Evolutionary conservation across 768 basidiomycete genomes (phyloP).

Genomic region (Kwoniella europaea): DNA sequence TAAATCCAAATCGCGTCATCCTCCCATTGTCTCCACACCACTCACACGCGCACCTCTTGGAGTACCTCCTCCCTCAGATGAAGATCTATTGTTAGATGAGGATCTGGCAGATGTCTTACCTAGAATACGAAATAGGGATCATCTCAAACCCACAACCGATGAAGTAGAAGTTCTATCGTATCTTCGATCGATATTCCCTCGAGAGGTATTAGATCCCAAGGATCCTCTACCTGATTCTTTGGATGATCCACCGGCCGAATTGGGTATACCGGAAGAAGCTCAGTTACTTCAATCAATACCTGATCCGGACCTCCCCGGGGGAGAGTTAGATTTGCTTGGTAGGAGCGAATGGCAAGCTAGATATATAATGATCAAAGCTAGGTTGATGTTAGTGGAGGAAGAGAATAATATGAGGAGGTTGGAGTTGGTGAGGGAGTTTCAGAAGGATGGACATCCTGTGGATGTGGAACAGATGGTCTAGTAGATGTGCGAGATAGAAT

Average conservation of each 20-base stretch:
- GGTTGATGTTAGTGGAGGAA: slow-evolving; percentile 70
- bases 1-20: slow-evolving; percentile 10
- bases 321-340: slow-evolving; percentile 24
- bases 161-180: slow-evolving; percentile 18
- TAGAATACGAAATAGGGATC: slow-evolving; percentile 13
- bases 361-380: slow-evolving; percentile 79
- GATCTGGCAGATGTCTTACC: slow-evolving; percentile 27
- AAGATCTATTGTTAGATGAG: slow-evolving; percentile 24
- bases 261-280: slow-evolving; percentile 13
- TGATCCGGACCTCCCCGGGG: slow-evolving; percentile 23
- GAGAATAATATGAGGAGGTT: slow-evolving; percentile 71
- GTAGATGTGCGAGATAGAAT: neutral
- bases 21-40: slow-evolving; percentile 8
- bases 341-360: slow-evolving; percentile 59
- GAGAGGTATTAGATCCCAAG: neutral
- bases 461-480: neutral
- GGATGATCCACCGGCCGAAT: slow-evolving; percentile 10
- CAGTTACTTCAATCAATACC: slow-evolving; percentile 16
- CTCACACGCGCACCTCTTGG: neutral
- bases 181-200: slow-evolving; percentile 18
- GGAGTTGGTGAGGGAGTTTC: slow-evolving; percentile 63
- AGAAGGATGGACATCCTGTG: neutral
- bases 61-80: slow-evolving; percentile 10
- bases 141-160: neutral
- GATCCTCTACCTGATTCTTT: slow-evolving; percentile 1